Conservation (phyloP, 1,284 basidiomycete species). For the Mycena citricolor region DNA sequence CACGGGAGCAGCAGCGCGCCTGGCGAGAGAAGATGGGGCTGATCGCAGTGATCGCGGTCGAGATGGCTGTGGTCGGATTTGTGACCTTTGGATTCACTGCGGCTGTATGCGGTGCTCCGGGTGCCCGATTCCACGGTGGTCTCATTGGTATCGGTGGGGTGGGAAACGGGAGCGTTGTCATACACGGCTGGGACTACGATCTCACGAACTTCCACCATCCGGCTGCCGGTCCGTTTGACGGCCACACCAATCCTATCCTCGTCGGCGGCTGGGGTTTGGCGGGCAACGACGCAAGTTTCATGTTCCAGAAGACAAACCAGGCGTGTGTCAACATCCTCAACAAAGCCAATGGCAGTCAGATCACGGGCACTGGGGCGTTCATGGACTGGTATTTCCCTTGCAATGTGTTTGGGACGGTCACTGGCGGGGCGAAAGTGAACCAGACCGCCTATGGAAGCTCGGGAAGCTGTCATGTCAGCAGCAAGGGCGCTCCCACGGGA, state of each 20-base stretch:
- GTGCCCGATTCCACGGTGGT: constrained; percentile 80
- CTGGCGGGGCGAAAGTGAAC: too few species aligned
- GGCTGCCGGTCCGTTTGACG: constrained; percentile 69
- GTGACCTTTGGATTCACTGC: constrained; percentile 99
- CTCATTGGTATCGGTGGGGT: constrained; percentile 67
- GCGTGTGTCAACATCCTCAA: constrained; percentile 80
- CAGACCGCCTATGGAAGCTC: constrained; percentile 61
- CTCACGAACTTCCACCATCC: constrained; percentile 87
- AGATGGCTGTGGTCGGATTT: constrained; percentile 96
- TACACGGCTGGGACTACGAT: constrained; percentile 93
- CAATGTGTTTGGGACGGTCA: constrained; percentile 71
- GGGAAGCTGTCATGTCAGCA: constrained; percentile 74
- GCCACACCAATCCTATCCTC: constrained; percentile 80
- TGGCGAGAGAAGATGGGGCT: constrained; percentile 99
- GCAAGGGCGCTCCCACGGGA: constrained; percentile 26
- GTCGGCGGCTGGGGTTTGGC: constrained; percentile 75
- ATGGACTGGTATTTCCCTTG: constrained; percentile 96
- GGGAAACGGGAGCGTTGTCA: constrained; percentile 81
- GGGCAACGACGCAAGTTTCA: constrained; percentile 87
- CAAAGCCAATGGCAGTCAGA: constrained; percentile 65
- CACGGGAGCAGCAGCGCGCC: constrained; percentile 91
- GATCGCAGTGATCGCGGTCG: constrained; percentile 71
- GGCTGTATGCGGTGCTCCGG: constrained; percentile 85
- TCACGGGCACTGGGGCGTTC: constrained; percentile 54
- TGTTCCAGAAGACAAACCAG: constrained; percentile 92